phyloP scores from a whole-genome alignment of 768 basidiomycete species.

The Scleroderma bovista region DNA sequence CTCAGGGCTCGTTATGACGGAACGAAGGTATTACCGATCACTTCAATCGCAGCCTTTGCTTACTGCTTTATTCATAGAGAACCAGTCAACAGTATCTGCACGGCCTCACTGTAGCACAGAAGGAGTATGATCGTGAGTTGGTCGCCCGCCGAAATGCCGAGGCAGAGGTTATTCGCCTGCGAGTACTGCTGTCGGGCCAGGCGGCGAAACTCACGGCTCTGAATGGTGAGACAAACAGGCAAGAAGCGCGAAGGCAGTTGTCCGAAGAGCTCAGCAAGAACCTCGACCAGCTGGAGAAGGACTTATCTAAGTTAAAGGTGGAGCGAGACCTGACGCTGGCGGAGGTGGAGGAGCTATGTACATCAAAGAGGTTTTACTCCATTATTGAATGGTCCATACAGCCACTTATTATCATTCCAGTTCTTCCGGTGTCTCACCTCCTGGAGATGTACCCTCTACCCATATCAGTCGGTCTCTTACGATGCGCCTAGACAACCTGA shows the following conservation, averaged over 20 bases:
- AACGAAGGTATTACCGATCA: conserved; percentile 59
- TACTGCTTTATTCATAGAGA: conserved; percentile 44
- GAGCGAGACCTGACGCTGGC: conserved; percentile 91
- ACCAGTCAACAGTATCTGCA: conserved; percentile 90
- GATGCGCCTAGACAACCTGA: conserved; percentile 80
- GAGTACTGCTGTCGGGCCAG: conserved; percentile 85
- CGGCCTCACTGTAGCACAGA: conserved; percentile 87
- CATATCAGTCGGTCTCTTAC: conserved; percentile 69
- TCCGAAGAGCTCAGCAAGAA: conserved; percentile 74
- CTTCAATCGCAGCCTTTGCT: background rate
- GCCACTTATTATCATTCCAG: conserved; percentile 14
- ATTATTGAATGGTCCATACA: conserved; percentile 13
- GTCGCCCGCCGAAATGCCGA: conserved; percentile 86
- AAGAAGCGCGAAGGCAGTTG: conserved; percentile 74
- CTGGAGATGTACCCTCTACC: conserved; percentile 32
- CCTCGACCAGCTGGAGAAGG: conserved; percentile 73
- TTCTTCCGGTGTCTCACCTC: conserved; percentile 20
- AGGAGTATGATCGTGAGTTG: conserved; percentile 91
- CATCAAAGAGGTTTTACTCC: conserved; percentile 56
- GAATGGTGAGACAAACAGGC: conserved; percentile 69
- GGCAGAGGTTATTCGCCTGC: conserved; percentile 81
- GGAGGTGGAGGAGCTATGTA: conserved; percentile 87
- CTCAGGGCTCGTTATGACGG: conserved; percentile 79
- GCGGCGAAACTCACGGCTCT: conserved; percentile 82
- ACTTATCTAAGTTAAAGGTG: conserved; percentile 80